Conservation (phyloP, 1,284 basidiomycete genomes). For the Anthracocystis panici-leucophaei region DNA sequence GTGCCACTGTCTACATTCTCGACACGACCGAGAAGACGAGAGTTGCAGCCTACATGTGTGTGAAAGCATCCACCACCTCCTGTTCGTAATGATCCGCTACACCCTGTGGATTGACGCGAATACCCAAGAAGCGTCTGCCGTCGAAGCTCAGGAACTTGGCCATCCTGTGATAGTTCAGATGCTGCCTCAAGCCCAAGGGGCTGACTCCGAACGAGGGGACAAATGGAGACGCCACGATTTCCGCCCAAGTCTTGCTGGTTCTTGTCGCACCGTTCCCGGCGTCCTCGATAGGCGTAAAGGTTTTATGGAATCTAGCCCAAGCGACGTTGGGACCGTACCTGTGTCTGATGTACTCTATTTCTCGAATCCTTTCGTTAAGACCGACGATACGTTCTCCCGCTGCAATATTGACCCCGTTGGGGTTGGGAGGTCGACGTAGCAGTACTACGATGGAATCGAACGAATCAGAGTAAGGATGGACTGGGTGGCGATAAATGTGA, state of each 20-base stretch:
- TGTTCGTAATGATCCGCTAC: conserved; percentile 16
- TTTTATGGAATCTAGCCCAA: conserved; percentile 21
- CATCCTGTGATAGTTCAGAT: conserved; percentile 10
- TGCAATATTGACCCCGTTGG: not conserved
- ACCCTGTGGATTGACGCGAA: conserved; percentile 7
- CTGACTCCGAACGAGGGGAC: not conserved
- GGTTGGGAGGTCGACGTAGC: not conserved
- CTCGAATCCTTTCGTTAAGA: conserved; percentile 10
- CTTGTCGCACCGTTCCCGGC: not conserved
- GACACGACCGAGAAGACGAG: not conserved
- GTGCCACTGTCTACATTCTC: too few relatives aligned
- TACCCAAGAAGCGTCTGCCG: conserved; percentile 8
- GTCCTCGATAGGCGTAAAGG: conserved; percentile 6
- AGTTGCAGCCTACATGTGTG: not conserved
- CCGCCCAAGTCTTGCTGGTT: conserved; percentile 11
- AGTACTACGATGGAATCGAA: conserved; percentile 5
- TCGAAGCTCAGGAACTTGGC: conserved; percentile 27
- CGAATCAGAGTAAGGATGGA: not conserved
- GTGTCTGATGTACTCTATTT: conserved; percentile 16
- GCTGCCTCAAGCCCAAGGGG: not conserved
- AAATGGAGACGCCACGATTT: conserved; percentile 9
- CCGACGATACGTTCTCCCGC: conserved; percentile 6
- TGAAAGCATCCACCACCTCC: not conserved
- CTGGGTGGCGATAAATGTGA: conserved; percentile 12
- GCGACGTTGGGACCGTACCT: conserved; percentile 13